Percentiles rank a stretch among this genome's conserved stretches.
These are phyloP conservation scores for Turritis glabra DNA, from an alignment of 345 rosid species.

Conservation along the genomic window DNA sequence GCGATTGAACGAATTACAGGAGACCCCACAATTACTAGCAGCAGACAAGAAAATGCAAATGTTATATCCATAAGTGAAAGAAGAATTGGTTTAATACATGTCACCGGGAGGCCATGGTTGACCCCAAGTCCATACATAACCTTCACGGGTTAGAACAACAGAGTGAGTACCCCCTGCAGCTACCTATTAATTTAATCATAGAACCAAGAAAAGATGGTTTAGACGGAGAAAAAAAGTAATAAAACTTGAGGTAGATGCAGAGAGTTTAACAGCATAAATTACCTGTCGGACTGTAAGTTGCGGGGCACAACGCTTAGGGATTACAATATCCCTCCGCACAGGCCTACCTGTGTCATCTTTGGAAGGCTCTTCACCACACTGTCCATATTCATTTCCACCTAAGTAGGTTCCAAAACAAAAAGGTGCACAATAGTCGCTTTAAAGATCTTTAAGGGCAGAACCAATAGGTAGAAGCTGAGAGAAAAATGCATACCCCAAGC, in stretches of 20 bases:
- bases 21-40: not conserved
- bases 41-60: not conserved
- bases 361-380: constrained; percentile 96
- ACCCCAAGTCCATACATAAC: constrained; percentile 99
- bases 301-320: constrained; percentile 95
- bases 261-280: not conserved
- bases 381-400: constrained; percentile 99
- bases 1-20: constrained; percentile 20
- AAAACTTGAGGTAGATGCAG: not conserved
- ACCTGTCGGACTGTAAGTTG: constrained; percentile 93
- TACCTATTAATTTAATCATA: constrained; percentile 52
- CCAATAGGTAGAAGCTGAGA: not conserved
- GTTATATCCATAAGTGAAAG: not conserved
- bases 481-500: constrained; percentile 77
- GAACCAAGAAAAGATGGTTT: not conserved
- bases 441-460: not conserved
- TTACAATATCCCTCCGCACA: constrained; percentile 82
- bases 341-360: constrained; percentile 85
- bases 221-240: not conserved
- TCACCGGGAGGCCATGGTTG: constrained; percentile 99
- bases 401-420: not conserved
- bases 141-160: constrained; percentile 89
- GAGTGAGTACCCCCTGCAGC: constrained; percentile 99
- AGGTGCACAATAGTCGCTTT: not conserved
- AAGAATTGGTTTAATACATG: constrained; percentile 56